Evolutionary conservation across 805 yeast genomes (phyloP), one percentile per base, ranked within the genome.

Genomic region (Candida pini): DNA sequence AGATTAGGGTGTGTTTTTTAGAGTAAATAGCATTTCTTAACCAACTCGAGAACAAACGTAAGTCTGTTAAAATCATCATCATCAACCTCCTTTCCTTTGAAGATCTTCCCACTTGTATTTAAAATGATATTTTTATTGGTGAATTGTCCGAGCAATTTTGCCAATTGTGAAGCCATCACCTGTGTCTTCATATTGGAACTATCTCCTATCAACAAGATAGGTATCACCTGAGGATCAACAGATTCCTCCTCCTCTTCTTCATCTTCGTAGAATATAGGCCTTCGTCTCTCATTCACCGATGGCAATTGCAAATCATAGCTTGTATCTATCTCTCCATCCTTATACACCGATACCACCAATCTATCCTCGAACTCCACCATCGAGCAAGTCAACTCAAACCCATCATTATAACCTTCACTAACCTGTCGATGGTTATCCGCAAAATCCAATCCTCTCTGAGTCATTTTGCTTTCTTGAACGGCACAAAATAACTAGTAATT

Each of bases 101-200:
- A 73, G 60, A 76, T 64, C 44, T 56, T 57, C 1, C 73, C 66
- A 18, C 73, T 73, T 8, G 70, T 56, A 25, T 70, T 67, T 16
- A 73, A 40, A 4, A 71, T 66, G 7, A 66, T 53, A 36, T 60
- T 63, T 38, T 68, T 66, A 7, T 66, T 63, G 9, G 55, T 43
- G 8, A 40, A 25, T 33, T 56, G 56, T 10, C 53, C 44, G 16
- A 70, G 43, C 26, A 69, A 44, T 45, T 66, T 64, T 2, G 75
- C 77, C 4, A 73, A 58, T 46, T 73, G 74, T 7, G 71, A 56
- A 3, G 74, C 62, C 60, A 66, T 53, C 9, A 73, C 60, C 35
- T 71, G 61, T 1, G 69, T 70, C 30, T 70, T 71, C 34, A 65
- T 48, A 43, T 63, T 71, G 28, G 62, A 63, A 10, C 63, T 66